Percentiles rank a stretch among this genome's conserved stretches.
Evolutionary conservation across 345 rosid species (phyloP).

Genomic region (Salix suchowensis): DNA sequence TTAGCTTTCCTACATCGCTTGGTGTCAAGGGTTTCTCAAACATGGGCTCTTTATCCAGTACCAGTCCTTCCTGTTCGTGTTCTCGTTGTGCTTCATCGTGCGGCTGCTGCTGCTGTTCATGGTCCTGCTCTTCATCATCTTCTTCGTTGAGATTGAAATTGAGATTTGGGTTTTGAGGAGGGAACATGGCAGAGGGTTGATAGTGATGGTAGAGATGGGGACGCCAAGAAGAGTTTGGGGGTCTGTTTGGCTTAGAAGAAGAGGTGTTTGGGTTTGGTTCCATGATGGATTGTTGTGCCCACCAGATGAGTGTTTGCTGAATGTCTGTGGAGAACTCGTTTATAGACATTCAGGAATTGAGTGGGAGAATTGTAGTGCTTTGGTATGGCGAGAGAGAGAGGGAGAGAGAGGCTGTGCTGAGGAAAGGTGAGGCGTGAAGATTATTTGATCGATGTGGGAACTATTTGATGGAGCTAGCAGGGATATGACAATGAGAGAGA

Average conservation of each 20-base stretch:
- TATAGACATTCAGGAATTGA: slow-evolving; percentile 34
- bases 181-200: slow-evolving; percentile 1
- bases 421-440: slow-evolving; percentile 17
- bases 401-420: not conserved
- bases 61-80: not conserved
- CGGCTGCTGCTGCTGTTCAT: not conserved
- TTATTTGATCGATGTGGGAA: slow-evolving; percentile 14
- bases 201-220: slow-evolving; percentile 4
- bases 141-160: slow-evolving; percentile 25
- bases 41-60: slow-evolving; percentile 26
- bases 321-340: slow-evolving; percentile 43
- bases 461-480: slow-evolving; percentile 13
- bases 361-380: not conserved
- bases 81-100: not conserved
- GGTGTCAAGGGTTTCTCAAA: slow-evolving; percentile 86
- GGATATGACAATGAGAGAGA: slow-evolving; percentile 10
- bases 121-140: slow-evolving; percentile 5
- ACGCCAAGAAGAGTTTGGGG: not conserved
- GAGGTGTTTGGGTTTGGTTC: slow-evolving; percentile 10
- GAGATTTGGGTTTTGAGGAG: slow-evolving; percentile 7
- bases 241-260: not conserved
- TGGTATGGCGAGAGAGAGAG: slow-evolving; percentile 1
- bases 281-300: slow-evolving; percentile 30
- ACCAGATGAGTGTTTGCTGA: slow-evolving; percentile 32
- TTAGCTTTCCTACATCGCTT: slow-evolving; percentile 86